Base-by-base conservation (phyloP, 371 early-diverging fungal species). In the Nematocida homosporus region DNA sequence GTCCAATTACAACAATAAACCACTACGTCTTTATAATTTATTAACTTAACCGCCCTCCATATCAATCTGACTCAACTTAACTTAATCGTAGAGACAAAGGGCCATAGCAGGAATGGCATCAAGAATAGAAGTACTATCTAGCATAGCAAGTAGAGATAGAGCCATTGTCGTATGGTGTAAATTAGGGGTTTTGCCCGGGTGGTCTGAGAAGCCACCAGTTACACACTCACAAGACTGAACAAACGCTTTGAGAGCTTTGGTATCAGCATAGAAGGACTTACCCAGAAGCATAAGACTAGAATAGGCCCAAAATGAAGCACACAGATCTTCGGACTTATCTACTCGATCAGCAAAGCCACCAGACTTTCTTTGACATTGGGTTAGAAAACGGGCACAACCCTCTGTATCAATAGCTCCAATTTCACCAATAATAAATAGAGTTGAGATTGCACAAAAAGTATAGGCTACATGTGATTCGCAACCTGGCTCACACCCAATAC, bases 261-360 rank as follows among this genome's bases (percentile, higher is more conserved):
- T 81, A 72, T 94, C 88, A 61, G 95, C 91, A 93, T 93, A 93
- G 79, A 91, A 87, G 1, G 88, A 55, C 5, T 88, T 86, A 3
- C 87, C 89, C 42, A 96, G 65, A 25, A 93, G 92, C n/a, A 89
- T 83, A 1, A 95, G 84, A 8, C 92, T 86, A 4, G 94, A 91
- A 55, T 93, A 85, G 0, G 91, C 93, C 97, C 97, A 98, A 93
- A 94, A 98, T 20, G 97, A 94, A 81, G 96, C 95, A 81, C 99
- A 98, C 1, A 92, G 93, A 83, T 98, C 97, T 80, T 91, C 93
- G 30, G 93, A 85, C 84, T 95, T 95, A 82, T 95, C 91, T 0
- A 95, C 93, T 48, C 99, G 86, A 2, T 97, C 97, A 79, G 93
- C 93, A 52, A 98, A 82, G 2, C 99, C 99, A 23, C 99, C 99